Evolutionary conservation across 2,329 filamentous ascomycete species (phyloP).

Genomic region (Geosmithia flava): DNA sequence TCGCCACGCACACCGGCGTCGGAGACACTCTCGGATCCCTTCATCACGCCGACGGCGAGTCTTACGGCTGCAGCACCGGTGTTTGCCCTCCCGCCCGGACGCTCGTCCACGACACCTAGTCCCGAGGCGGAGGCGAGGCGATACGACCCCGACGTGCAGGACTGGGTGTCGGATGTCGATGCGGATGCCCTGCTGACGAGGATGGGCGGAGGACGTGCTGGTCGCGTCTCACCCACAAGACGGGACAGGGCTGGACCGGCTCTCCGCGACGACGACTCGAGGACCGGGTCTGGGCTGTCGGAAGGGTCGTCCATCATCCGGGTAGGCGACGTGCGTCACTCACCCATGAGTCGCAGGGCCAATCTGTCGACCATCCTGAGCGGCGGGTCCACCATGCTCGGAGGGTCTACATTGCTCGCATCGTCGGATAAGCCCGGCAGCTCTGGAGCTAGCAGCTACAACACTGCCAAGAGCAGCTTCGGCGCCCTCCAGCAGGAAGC

Average conservation of each 20-base stretch:
- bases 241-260: conserved; percentile 19
- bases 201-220: conserved; percentile 19
- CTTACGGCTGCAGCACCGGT: not conserved
- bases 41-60: conserved; percentile 21
- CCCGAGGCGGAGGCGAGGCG: conserved; percentile 20
- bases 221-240: conserved; percentile 24
- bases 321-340: not conserved
- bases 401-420: conserved; percentile 11
- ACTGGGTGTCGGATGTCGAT: conserved; percentile 45
- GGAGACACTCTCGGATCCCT: conserved; percentile 32
- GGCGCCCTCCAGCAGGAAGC: conserved; percentile 39
- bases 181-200: conserved; percentile 38
- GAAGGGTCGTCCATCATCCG: conserved; percentile 25
- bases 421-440: conserved; percentile 21
- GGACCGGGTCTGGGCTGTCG: conserved; percentile 44
- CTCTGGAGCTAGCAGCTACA: conserved; percentile 28
- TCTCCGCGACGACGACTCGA: conserved; percentile 31
- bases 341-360: not conserved
- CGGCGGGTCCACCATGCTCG: conserved; percentile 12
- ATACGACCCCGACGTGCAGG: conserved; percentile 40
- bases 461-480: conserved; percentile 42
- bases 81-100: not conserved
- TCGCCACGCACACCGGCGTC: conserved; percentile 20
- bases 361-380: too few relatives aligned
- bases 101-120: conserved; percentile 21